Percentiles rank a stretch among this genome's conserved stretches.
Conservation (phyloP, 176 grass and related monocot genomes). For the Oryza glaberrima region DNA sequence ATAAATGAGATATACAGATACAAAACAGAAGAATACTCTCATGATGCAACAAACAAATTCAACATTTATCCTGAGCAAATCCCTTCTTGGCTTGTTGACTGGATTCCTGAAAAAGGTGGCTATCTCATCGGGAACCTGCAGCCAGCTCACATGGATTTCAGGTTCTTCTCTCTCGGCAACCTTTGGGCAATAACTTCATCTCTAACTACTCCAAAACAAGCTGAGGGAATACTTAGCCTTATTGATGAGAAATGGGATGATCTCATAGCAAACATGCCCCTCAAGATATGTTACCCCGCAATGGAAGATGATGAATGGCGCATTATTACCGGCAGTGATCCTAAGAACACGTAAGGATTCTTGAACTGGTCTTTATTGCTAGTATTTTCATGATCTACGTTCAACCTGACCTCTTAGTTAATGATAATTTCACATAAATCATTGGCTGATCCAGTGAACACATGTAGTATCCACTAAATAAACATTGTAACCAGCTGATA, state of each 20-base stretch:
- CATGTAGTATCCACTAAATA: not conserved
- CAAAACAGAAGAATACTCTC: conserved; percentile 89
- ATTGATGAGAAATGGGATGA: conserved; percentile 93
- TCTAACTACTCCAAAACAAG: conserved; percentile 78
- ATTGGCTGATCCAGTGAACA: not conserved
- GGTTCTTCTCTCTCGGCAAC: conserved; percentile 84
- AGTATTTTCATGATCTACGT: not conserved
- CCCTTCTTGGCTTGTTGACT: conserved; percentile 83
- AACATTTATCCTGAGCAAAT: conserved; percentile 92
- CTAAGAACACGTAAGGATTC: conserved; percentile 79
- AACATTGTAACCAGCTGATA: not conserved
- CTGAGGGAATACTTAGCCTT: conserved; percentile 80
- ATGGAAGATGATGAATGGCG: conserved; percentile 86
- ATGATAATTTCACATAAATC: not conserved
- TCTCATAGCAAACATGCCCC: conserved; percentile 74
- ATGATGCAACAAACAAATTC: conserved; percentile 87
- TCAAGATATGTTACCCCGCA: conserved; percentile 82
- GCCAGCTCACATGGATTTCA: conserved; percentile 91
- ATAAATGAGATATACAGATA: conserved; percentile 92
- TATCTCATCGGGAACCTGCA: conserved; percentile 87
- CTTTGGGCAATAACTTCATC: conserved; percentile 83
- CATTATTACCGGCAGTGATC: conserved; percentile 90
- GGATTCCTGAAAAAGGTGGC: conserved; percentile 84
- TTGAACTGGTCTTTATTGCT: conserved; percentile 8
- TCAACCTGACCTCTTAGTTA: not conserved